Percentiles rank a stretch among this genome's conserved stretches.
phyloP scores from a whole-genome alignment of 1,139 yeast species.

The Magnusiomyces paraingens region DNA sequence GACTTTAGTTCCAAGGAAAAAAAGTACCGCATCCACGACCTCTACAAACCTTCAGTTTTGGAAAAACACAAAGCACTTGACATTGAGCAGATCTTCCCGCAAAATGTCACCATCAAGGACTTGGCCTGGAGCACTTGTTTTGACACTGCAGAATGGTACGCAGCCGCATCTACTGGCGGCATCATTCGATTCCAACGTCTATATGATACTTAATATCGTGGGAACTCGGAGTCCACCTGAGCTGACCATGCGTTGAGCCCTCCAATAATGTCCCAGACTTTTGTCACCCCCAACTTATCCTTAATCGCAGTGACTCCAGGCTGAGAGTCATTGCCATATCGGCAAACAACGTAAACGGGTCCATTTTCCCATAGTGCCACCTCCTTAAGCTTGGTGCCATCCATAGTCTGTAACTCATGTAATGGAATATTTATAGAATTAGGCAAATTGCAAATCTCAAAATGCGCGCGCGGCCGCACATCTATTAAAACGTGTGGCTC shows the following conservation, averaged over 20 bases:
- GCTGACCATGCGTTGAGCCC: constrained; percentile 71
- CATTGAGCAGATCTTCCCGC: constrained; percentile 39
- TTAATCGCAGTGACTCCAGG: constrained; percentile 56
- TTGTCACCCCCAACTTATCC: constrained; percentile 42
- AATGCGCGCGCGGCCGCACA: constrained; percentile 79
- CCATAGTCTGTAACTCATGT: neutral
- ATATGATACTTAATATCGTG: constrained; percentile 48
- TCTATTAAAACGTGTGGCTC: constrained; percentile 47
- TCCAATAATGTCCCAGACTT: constrained; percentile 64
- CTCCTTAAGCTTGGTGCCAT: constrained; percentile 9
- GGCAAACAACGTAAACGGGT: constrained; percentile 52
- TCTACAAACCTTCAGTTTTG: constrained; percentile 21
- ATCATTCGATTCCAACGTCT: constrained; percentile 57
- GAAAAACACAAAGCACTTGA: constrained; percentile 22
- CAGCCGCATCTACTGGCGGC: constrained; percentile 64
- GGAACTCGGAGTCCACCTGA: constrained; percentile 54
- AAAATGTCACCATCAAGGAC: constrained; percentile 47
- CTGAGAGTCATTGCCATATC: constrained; percentile 90
- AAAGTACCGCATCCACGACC: constrained; percentile 35
- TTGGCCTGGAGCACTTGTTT: constrained; percentile 58
- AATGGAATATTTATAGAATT: constrained; percentile 57
- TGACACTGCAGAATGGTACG: constrained; percentile 50
- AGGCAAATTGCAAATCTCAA: constrained; percentile 54
- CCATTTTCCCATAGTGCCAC: constrained; percentile 10
- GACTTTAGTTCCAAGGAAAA: constrained; percentile 35